Evolutionary conservation across 2,329 filamentous ascomycete species (phyloP).

Genomic region (Podosphaera xanthii): DNA sequence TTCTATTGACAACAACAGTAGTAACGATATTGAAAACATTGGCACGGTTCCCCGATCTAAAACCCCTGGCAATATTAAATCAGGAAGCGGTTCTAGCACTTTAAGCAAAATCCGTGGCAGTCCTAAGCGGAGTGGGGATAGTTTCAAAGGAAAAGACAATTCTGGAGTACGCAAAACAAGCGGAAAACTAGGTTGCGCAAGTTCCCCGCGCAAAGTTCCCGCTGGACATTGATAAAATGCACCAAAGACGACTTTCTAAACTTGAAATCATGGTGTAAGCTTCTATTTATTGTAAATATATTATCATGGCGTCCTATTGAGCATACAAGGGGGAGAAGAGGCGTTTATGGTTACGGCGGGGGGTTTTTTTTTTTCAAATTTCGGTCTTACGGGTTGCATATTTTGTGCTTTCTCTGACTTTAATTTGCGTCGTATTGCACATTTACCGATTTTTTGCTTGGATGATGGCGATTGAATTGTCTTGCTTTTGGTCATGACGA

Average conservation of each 20-base stretch:
- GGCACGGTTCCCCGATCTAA: conserved; percentile 25
- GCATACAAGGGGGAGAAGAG: conserved; percentile 10
- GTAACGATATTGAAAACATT: conserved; percentile 50
- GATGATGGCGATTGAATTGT: not conserved
- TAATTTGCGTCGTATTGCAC: no score
- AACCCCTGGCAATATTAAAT: conserved; percentile 31
- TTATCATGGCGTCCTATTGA: conserved; percentile 8
- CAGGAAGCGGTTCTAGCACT: conserved; percentile 23
- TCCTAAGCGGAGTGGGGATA: conserved; percentile 29
- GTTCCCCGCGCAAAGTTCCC: conserved; percentile 15
- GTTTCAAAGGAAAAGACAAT: conserved; percentile 27
- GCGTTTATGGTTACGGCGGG: conserved; percentile 5
- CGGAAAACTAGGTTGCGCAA: conserved; percentile 38
- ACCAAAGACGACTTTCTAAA: not conserved
- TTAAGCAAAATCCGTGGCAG: conserved; percentile 38
- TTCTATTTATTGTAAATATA: not conserved
- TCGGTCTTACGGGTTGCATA: no score
- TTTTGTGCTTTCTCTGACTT: no score
- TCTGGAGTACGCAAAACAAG: conserved; percentile 39
- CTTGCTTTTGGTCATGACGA: conserved; percentile 1
- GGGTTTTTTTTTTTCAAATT: conserved; percentile 3
- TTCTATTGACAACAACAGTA: conserved; percentile 41
- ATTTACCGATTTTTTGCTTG: conserved; percentile 1
- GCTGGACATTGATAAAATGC: no score
- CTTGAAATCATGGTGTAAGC: no score